Percentiles rank a stretch among this genome's conserved stretches.
phyloP scores from a whole-genome alignment of 768 basidiomycete species.

The Termitomyces bulborhizus region DNA sequence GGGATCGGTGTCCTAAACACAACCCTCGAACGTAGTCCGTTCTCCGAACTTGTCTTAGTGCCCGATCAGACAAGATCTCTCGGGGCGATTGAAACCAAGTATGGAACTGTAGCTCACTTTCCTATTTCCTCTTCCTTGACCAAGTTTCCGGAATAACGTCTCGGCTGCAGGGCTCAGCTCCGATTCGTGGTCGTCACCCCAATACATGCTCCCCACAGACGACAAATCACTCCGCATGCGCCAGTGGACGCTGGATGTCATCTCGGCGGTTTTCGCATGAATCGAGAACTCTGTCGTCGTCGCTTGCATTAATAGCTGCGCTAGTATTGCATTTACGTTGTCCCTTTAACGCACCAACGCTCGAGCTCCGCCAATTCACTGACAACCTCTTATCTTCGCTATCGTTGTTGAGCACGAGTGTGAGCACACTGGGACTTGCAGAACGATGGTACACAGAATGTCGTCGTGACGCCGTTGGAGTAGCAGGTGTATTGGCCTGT shows the following conservation, averaged over 20 bases:
- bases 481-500: conserved; percentile 10
- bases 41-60: neutral
- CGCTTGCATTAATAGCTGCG: conserved; percentile 33
- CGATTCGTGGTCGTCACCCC: conserved; percentile 32
- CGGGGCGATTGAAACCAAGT: no score
- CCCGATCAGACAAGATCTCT: neutral
- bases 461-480: conserved; percentile 20
- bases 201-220: conserved; percentile 31
- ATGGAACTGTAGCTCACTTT: conserved; percentile 6
- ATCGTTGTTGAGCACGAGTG: neutral
- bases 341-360: neutral
- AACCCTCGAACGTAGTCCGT: neutral
- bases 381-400: conserved; percentile 1
- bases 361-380: neutral
- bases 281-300: conserved; percentile 34
- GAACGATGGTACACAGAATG: conserved; percentile 23
- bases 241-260: conserved; percentile 14
- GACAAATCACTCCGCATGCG: conserved; percentile 41
- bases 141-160: conserved; percentile 37
- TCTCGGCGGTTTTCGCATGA: conserved; percentile 7
- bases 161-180: conserved; percentile 42
- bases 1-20: conserved; percentile 2
- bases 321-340: conserved; percentile 13
- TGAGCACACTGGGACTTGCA: conserved; percentile 4
- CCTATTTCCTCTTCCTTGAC: conserved; percentile 13